Percentiles rank a stretch among this genome's conserved stretches.
phyloP scores from a whole-genome alignment of 495 filamentous ascomycete species.

The Penicillium paxilli region DNA sequence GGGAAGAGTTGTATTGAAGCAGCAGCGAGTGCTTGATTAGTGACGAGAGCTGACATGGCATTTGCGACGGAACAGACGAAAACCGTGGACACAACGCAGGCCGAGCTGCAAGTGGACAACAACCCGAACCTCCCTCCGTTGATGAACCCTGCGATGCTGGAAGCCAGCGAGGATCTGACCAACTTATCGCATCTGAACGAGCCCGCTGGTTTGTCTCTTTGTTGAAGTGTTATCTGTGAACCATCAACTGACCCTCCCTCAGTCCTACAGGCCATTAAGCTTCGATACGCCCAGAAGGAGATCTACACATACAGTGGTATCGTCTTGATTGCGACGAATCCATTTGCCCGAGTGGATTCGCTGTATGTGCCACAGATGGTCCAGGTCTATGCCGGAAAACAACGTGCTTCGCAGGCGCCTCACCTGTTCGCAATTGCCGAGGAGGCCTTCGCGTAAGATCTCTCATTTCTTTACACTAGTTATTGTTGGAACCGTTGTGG shows the following conservation, averaged over 20 bases:
- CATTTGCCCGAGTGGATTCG: constrained; percentile 95
- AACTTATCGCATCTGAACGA: constrained; percentile 98
- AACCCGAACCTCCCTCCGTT: constrained; percentile 75
- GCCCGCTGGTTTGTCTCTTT: constrained; percentile 74
- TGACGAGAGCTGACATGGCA: constrained; percentile 19
- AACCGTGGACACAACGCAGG: constrained; percentile 75
- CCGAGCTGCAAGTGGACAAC: constrained; percentile 74
- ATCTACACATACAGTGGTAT: constrained; percentile 99
- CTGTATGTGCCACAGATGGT: constrained; percentile 99
- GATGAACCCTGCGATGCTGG: constrained; percentile 98
- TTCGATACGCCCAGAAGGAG: constrained; percentile 97
- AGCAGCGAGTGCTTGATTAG: neutral
- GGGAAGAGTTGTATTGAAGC: too few species aligned
- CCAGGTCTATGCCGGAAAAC: constrained; percentile 97
- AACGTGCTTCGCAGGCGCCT: constrained; percentile 91
- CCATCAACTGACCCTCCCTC: constrained; percentile 35
- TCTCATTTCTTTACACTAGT: neutral
- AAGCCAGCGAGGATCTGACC: constrained; percentile 97
- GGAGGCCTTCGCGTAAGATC: constrained; percentile 90
- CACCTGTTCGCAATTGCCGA: constrained; percentile 99
- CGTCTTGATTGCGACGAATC: constrained; percentile 97
- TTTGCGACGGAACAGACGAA: constrained; percentile 56
- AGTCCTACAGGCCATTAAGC: constrained; percentile 97
- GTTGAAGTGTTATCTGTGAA: neutral
- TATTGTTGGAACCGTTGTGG: neutral